Evolutionary conservation across 2,329 filamentous ascomycete genomes (phyloP).

Genomic region (Metarhizium humberi): DNA sequence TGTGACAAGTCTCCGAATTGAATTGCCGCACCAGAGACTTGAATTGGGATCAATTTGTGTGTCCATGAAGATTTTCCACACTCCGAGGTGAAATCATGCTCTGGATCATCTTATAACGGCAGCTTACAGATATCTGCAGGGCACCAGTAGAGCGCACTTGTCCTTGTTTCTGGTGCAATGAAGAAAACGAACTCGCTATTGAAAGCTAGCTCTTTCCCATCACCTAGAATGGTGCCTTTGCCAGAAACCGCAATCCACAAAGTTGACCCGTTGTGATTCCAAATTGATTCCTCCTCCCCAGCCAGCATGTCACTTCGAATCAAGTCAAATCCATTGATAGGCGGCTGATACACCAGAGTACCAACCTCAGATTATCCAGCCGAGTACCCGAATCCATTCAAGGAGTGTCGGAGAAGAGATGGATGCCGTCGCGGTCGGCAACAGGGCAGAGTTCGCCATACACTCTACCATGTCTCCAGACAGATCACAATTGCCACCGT

Average conservation of each 20-base stretch:
- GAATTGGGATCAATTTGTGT: no score
- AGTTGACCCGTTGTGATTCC: background rate
- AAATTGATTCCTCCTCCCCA: conserved; percentile 46
- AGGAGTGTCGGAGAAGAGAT: conserved; percentile 44
- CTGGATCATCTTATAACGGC: no score
- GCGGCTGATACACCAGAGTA: conserved; percentile 55
- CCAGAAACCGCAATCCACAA: conserved; percentile 22
- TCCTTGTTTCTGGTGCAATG: background rate
- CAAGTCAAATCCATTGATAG: conserved; percentile 65
- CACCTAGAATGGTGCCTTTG: conserved; percentile 25
- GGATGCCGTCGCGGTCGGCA: conserved; percentile 53
- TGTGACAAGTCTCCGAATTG: no score
- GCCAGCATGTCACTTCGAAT: conserved; percentile 46
- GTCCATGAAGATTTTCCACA: no score
- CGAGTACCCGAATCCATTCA: conserved; percentile 29
- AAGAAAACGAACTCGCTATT: conserved; percentile 1
- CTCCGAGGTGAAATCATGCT: no score
- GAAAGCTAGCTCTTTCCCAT: background rate
- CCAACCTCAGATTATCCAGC: conserved; percentile 46
- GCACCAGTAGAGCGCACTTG: background rate
- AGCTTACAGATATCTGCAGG: background rate
- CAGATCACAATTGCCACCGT: conserved; percentile 67
- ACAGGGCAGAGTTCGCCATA: conserved; percentile 69
- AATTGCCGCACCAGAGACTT: no score
- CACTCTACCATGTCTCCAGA: conserved; percentile 69